Conservation (phyloP, 2,329 filamentous ascomycete genomes). For the Didymella sp. region DNA sequence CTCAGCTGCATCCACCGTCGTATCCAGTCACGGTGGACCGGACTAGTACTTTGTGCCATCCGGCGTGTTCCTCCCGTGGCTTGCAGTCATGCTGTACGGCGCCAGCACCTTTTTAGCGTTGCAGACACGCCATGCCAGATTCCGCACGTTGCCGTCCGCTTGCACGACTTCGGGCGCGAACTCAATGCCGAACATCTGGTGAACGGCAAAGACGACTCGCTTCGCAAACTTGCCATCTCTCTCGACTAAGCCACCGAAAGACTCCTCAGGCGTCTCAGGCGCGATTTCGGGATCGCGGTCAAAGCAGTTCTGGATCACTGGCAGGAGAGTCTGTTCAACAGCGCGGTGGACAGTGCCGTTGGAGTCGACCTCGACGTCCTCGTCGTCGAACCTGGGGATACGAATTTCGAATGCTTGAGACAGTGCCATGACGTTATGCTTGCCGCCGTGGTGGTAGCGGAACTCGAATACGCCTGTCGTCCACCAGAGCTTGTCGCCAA, state of each 20-base stretch:
- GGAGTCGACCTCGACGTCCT: conserved; percentile 66
- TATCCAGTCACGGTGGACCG: background rate
- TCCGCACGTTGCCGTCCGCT: conserved; percentile 87
- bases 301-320: conserved; percentile 88
- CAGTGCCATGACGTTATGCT: conserved; percentile 92
- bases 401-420: conserved; percentile 92
- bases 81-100: conserved; percentile 58
- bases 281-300: conserved; percentile 92
- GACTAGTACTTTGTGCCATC: conserved; percentile 11
- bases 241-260: conserved; percentile 85
- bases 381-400: conserved; percentile 81
- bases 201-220: conserved; percentile 90
- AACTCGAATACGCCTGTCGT: conserved; percentile 96
- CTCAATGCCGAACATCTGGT: conserved; percentile 96
- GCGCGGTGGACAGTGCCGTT: conserved; percentile 69
- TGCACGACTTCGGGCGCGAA: conserved; percentile 91
- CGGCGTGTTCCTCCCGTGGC: conserved; percentile 51
- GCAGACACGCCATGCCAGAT: conserved; percentile 91
- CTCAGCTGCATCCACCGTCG: background rate
- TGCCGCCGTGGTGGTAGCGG: conserved; percentile 92
- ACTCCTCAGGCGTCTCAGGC: conserved; percentile 77
- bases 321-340: conserved; percentile 79
- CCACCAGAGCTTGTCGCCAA: conserved; percentile 96
- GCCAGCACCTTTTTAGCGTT: conserved; percentile 91
- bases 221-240: conserved; percentile 87